phyloP scores from a whole-genome alignment of 176 grass and related monocot species.

The Poa pratensis region DNA sequence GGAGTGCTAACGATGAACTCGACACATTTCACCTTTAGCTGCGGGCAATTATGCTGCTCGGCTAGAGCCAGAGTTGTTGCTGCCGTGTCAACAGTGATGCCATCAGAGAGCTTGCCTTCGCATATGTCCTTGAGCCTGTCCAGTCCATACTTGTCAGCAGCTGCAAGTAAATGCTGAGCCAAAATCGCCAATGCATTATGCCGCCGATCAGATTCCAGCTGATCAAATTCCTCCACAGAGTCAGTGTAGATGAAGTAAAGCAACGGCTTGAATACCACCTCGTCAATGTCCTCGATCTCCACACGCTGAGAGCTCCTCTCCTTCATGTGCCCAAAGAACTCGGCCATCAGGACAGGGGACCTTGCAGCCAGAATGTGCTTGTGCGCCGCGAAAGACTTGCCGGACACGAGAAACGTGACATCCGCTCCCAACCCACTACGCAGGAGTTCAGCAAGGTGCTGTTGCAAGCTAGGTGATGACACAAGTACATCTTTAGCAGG shows the following conservation, averaged over 20 bases:
- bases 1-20: slow-evolving; percentile 23
- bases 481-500: background rate
- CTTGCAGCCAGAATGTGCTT: slow-evolving; percentile 1
- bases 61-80: slow-evolving; percentile 34
- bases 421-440: background rate
- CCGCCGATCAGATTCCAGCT: slow-evolving; percentile 3
- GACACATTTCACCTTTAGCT: slow-evolving; percentile 43
- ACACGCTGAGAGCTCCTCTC: background rate
- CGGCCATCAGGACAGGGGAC: slow-evolving; percentile 45
- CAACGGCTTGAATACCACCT: slow-evolving; percentile 41
- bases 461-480: background rate
- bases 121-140: slow-evolving; percentile 39
- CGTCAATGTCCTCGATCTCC: slow-evolving; percentile 42
- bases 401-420: background rate
- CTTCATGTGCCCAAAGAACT: slow-evolving; percentile 50
- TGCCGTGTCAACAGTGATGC: slow-evolving; percentile 16
- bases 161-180: slow-evolving; percentile 39
- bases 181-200: background rate
- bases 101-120: slow-evolving; percentile 6
- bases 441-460: background rate
- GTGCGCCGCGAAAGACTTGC: background rate
- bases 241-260: slow-evolving; percentile 59
- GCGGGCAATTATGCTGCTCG: slow-evolving; percentile 34
- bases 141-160: slow-evolving; percentile 41
- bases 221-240: background rate